Evolutionary conservation across 2,329 filamentous ascomycete genomes (phyloP), one percentile per base, ranked within the genome.

Genomic region (Nakataea oryzae): DNA sequence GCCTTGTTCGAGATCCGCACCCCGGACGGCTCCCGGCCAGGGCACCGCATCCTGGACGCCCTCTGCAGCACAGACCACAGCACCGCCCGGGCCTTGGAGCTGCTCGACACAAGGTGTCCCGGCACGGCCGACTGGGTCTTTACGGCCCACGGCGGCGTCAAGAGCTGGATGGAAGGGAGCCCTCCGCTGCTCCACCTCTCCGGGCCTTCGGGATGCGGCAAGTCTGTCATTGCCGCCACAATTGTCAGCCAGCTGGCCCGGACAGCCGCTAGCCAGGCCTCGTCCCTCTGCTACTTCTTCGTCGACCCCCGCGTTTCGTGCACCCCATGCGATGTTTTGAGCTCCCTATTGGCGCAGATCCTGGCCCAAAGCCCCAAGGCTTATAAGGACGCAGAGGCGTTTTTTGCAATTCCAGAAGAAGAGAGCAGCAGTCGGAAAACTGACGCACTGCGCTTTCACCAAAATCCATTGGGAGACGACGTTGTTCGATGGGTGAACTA

Each of bases 151-250:
- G 11, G 21, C 21, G 41, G 24, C 30, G 11, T 59, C 6, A 41
- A 29, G 24, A 30, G 24, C 14, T 59, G 58, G 58, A 26, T 41
- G 34, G 29, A 59, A 8, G 32, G 58, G 13, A 26, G 1, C 3
- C 21, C 24, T 17, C 34, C 32, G 3, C 29, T 29, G n/a, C 58
- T 59, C 1, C 34, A 24, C 5, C 30, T 59, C 9, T 67, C 69
- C 0, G 71, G 71, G 4, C 63, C 69, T 9, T 67, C 67, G 7
- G 71, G 68, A 3, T 63, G 66, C 57, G 71, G 71, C 5, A 73
- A 73, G 58, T 67, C 71, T 1, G 65, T 64, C 1, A 56, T 73
- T 28, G 29, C 65, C 0, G 66, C 65, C 4, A 59, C 65, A 1
- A 65, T 74, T 24, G 27, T 54, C n/a, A 41, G 32, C 21, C 41